Evolutionary conservation across 495 filamentous ascomycete species (phyloP), one percentile per base, ranked within the genome.

Genomic region (Tuber melanosporum): DNA sequence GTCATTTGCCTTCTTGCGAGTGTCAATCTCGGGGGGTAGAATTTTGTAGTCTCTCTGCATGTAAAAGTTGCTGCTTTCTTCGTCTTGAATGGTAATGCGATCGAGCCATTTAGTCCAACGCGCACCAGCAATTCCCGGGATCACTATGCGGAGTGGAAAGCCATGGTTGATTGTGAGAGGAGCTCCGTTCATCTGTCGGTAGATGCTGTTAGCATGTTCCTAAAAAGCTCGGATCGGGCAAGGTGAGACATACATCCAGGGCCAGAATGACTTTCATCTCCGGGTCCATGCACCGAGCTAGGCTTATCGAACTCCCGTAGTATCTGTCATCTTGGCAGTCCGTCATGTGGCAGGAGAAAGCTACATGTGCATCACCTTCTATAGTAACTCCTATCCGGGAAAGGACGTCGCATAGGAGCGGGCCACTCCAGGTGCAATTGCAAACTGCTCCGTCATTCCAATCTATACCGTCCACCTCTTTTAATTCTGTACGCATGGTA

Each of bases 381-480:
- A 76, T 74, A 12, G 74, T 70, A 20, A 87, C 22, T 7, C 85
- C 86, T 1, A 88, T 87, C 32, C 79, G 77, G 19, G 81, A 73
- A 39, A 91, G 83, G 2, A 91, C 84, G 77, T 91, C 89, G n/a
- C 82, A 79, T 8, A 91, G 84, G 26, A 86, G 83, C 1, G 89
- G 89, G 3, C 90, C 89, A 46, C 81, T 85, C 89, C 89, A 91
- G 72, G 79, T 86, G 73, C 88, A 88, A 75, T 91, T 91, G 87
- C 90, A 91, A 17, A 91, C 87, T 1, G 89, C 90, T 45, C 86
- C 89, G 74, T 91, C 89, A 44, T 85, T 86, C 90, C 90, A 91
- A 77, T 91, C 89, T 69, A 91, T 88, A 0, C 90, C 90, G 72
- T 87, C 82, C 42, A 90, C 89, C 81, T 91, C 89, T 77, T 88